Evolutionary conservation across 345 rosid genomes (phyloP).

Genomic region (Brassica juncea): DNA sequence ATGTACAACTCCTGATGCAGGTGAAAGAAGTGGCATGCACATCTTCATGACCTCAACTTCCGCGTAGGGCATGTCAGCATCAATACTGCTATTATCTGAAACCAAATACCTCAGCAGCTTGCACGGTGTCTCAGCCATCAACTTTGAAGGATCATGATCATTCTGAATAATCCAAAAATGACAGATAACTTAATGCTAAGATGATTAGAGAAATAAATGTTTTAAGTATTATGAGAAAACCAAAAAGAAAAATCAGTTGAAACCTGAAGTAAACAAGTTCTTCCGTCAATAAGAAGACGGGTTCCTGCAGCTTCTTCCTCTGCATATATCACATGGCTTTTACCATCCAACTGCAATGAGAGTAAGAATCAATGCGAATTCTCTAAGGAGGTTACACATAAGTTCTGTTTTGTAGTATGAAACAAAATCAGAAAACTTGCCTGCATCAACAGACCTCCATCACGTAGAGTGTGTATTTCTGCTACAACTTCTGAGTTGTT

Average conservation of each 20-base stretch:
- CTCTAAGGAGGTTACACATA: neutral
- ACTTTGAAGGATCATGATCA: constrained; percentile 98
- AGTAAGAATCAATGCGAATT: constrained; percentile 16
- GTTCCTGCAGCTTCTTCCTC: constrained; percentile 99
- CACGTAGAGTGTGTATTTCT: constrained; percentile 96
- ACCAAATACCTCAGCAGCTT: constrained; percentile 92
- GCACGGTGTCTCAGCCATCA: constrained; percentile 99
- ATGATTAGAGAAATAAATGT: neutral
- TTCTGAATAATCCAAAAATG: constrained; percentile 52
- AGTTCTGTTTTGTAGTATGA: neutral
- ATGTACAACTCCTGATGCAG: constrained; percentile 86
- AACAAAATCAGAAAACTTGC: constrained; percentile 47
- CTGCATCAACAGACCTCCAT: constrained; percentile 99
- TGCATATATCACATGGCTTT: constrained; percentile 98
- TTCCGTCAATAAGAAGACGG: constrained; percentile 97
- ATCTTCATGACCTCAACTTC: constrained; percentile 99
- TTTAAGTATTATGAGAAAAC: constrained; percentile 3
- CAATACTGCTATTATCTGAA: constrained; percentile 84
- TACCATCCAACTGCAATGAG: constrained; percentile 82
- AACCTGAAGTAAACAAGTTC: constrained; percentile 98
- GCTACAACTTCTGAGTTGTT: constrained; percentile 88
- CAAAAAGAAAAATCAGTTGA: constrained; percentile 14
- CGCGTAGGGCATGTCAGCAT: constrained; percentile 91
- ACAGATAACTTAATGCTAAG: constrained; percentile 16
- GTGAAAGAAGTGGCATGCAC: constrained; percentile 99